Percentiles rank a stretch among this genome's conserved stretches.
phyloP scores from a whole-genome alignment of 305 asterid genomes.

The Fraxinus nigra region DNA sequence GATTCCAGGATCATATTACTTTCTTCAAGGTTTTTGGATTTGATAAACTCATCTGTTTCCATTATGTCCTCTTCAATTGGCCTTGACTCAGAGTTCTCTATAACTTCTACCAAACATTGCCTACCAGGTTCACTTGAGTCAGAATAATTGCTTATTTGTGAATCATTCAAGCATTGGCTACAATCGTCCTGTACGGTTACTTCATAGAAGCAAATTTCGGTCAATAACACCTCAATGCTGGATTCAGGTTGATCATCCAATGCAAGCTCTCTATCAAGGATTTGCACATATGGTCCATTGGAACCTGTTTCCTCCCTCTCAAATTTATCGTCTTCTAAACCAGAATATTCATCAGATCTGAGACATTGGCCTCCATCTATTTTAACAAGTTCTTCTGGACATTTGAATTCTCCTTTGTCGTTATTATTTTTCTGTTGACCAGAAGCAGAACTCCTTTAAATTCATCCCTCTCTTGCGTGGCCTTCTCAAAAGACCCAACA shows the following conservation, averaged over 20 bases:
- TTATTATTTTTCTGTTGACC: slow-evolving; percentile 33
- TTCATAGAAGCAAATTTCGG: slow-evolving; percentile 41
- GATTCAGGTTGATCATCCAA: slow-evolving; percentile 16
- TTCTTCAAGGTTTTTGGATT: slow-evolving; percentile 16
- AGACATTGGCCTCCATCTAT: slow-evolving; percentile 39
- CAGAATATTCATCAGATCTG: slow-evolving; percentile 27
- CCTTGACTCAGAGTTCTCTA: slow-evolving; percentile 18
- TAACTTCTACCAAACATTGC: slow-evolving; percentile 4
- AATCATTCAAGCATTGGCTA: slow-evolving; percentile 25
- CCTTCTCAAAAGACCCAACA: slow-evolving; percentile 73
- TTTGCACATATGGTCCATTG: slow-evolving; percentile 17
- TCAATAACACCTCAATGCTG: slow-evolving; percentile 20
- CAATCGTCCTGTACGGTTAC: slow-evolving; percentile 42
- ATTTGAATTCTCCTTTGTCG: slow-evolving; percentile 26
- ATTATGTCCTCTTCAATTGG: slow-evolving; percentile 18
- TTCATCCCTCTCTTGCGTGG: slow-evolving; percentile 83
- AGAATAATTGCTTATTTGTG: slow-evolving; percentile 23
- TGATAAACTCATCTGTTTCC: slow-evolving; percentile 26
- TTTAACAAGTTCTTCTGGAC: slow-evolving; percentile 52
- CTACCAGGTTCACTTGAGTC: slow-evolving; percentile 26
- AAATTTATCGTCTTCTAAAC: slow-evolving; percentile 18
- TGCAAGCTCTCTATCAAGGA: background rate
- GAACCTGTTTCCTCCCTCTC: slow-evolving; percentile 14
- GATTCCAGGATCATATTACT: slow-evolving; percentile 11
- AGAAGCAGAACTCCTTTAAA: slow-evolving; percentile 47